Evolutionary conservation across 2,329 filamentous ascomycete genomes (phyloP).

Genomic region (Ascochyta viciae-villosae): DNA sequence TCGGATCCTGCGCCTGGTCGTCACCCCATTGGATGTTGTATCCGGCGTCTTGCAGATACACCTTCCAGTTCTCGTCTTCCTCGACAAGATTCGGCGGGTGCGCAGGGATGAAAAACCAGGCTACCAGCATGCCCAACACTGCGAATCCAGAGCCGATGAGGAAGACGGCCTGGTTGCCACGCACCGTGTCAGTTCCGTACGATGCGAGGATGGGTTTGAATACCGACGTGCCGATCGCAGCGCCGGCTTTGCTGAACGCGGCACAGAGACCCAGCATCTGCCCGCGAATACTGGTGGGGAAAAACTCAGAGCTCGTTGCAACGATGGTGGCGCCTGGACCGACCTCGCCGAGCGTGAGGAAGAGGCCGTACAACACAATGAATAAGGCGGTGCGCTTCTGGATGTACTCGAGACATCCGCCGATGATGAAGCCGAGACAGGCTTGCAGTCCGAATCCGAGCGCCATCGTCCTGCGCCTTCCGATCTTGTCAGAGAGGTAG

Average conservation of each 20-base stretch:
- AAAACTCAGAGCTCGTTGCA: conserved; percentile 32
- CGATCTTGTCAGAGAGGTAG: conserved; percentile 35
- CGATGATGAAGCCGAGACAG: conserved; percentile 34
- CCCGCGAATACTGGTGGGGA: conserved; percentile 36
- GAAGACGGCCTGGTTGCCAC: conserved; percentile 34
- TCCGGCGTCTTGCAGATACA: conserved; percentile 29
- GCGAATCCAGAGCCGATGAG: conserved; percentile 35
- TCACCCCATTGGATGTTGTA: conserved; percentile 36
- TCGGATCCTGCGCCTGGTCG: conserved; percentile 26
- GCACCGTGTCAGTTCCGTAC: conserved; percentile 29
- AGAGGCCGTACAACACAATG: conserved; percentile 38
- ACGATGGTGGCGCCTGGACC: conserved; percentile 30
- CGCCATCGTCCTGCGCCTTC: conserved; percentile 32
- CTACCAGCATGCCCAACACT: conserved; percentile 31
- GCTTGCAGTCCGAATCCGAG: conserved; percentile 35
- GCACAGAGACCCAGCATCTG: conserved; percentile 36
- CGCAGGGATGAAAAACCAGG: conserved; percentile 42
- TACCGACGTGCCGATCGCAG: conserved; percentile 32
- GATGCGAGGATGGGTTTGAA: conserved; percentile 38
- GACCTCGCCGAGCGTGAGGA: conserved; percentile 36
- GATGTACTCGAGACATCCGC: conserved; percentile 35
- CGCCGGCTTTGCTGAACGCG: conserved; percentile 35
- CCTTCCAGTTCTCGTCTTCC: conserved; percentile 41
- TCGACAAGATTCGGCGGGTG: conserved; percentile 31
- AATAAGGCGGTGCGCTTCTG: conserved; percentile 40